These are phyloP conservation scores for Apiospora kogelbergensis DNA, from an alignment of 2,329 filamentous ascomycete genomes.

Conservation along the genomic window DNA sequence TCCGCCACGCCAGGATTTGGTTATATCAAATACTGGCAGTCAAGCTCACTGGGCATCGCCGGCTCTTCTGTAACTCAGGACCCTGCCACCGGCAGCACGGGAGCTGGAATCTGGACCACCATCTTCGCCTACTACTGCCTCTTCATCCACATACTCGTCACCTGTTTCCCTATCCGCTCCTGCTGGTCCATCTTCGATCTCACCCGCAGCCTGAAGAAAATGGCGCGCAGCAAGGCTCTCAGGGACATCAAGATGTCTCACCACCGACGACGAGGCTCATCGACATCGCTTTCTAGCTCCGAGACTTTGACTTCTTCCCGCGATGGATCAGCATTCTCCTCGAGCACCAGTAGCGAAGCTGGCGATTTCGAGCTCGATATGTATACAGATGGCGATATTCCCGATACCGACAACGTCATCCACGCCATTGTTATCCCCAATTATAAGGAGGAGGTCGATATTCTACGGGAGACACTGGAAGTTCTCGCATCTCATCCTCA, in stretches of 20 bases:
- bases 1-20: constrained; percentile 42
- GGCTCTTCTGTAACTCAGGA: not conserved
- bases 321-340: constrained; percentile 35
- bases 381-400: constrained; percentile 43
- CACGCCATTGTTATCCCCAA: constrained; percentile 72
- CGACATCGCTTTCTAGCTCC: constrained; percentile 55
- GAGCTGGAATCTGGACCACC: constrained; percentile 50
- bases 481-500: constrained; percentile 67
- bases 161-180: constrained; percentile 61
- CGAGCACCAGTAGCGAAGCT: constrained; percentile 50
- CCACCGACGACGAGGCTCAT: constrained; percentile 51
- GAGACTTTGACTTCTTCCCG: constrained; percentile 52
- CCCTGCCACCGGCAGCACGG: constrained; percentile 26
- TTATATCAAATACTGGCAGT: constrained; percentile 40
- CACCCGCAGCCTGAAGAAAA: constrained; percentile 49
- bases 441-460: constrained; percentile 72
- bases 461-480: constrained; percentile 65
- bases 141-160: constrained; percentile 63
- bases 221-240: constrained; percentile 44
- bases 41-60: not conserved
- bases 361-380: constrained; percentile 50
- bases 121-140: constrained; percentile 66
- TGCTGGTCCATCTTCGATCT: constrained; percentile 62
- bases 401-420: constrained; percentile 47
- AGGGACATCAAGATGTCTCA: constrained; percentile 47